Conservation (phyloP, 1,284 basidiomycete genomes). For the Mrakiaceae sp. region DNA sequence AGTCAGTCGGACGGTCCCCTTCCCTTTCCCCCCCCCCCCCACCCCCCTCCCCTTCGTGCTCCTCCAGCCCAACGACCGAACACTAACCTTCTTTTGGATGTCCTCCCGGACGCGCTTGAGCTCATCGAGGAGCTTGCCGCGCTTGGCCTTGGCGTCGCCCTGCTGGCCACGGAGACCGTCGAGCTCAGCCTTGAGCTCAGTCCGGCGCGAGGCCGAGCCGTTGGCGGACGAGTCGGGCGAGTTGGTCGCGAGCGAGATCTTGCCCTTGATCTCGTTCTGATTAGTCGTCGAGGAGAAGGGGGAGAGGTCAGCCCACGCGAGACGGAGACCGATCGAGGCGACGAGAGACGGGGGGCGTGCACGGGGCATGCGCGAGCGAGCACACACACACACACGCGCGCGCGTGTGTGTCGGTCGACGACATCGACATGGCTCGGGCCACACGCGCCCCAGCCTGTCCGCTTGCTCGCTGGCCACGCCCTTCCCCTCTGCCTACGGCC, state of each 20-base stretch:
- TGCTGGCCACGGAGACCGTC: slow-evolving; percentile 70
- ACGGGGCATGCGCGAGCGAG: not conserved
- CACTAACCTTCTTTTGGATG: slow-evolving; percentile 66
- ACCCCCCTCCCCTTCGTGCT: not conserved
- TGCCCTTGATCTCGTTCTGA: slow-evolving; percentile 65
- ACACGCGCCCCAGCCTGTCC: not conserved
- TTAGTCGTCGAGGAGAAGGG: too few species aligned
- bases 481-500: not conserved
- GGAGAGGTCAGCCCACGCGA: not conserved
- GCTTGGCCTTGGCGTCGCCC: slow-evolving; percentile 58
- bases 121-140: slow-evolving; percentile 70
- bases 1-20: not conserved
- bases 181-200: slow-evolving; percentile 66
- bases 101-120: slow-evolving; percentile 69
- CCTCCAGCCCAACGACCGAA: not conserved
- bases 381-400: not conserved
- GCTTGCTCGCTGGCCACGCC: not conserved
- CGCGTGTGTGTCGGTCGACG: not conserved
- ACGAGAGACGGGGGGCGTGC: not conserved
- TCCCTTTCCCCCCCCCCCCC: not conserved
- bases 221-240: not conserved
- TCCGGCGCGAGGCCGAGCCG: slow-evolving; percentile 51
- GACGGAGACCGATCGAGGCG: not conserved
- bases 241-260: slow-evolving; percentile 49
- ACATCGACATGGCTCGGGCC: not conserved